These are phyloP conservation scores for Lasiodiplodia theobromae DNA, from an alignment of 2,329 filamentous ascomycete species.

Conservation along the genomic window DNA sequence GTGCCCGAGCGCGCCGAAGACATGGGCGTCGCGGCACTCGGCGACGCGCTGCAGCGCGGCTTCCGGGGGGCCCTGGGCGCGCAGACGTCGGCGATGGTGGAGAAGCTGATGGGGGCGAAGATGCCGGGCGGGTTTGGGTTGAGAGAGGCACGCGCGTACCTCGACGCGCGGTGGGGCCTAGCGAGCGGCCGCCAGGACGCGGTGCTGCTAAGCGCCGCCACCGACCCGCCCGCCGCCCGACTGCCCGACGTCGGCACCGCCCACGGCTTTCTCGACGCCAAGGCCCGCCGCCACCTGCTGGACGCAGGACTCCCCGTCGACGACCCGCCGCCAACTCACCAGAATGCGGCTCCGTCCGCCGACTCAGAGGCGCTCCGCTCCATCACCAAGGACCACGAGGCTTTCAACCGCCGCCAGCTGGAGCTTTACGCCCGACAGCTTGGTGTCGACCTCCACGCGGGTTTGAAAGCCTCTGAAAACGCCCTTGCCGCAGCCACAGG, in stretches of 20 bases:
- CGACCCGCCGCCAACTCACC: background rate
- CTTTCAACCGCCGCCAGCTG: constrained; percentile 32
- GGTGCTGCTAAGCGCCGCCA: constrained; percentile 31
- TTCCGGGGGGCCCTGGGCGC: constrained; percentile 45
- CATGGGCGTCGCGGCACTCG: constrained; percentile 44
- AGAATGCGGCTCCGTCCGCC: constrained; percentile 29
- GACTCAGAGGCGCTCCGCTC: constrained; percentile 32
- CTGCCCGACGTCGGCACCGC: constrained; percentile 31
- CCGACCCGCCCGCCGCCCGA: constrained; percentile 30
- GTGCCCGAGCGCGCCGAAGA: constrained; percentile 52
- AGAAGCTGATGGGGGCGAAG: constrained; percentile 31
- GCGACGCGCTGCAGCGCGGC: constrained; percentile 38
- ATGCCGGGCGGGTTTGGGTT: constrained; percentile 33
- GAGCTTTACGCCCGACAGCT: constrained; percentile 32
- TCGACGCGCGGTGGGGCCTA: constrained; percentile 31
- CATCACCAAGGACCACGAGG: constrained; percentile 32
- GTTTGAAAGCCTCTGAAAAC: constrained; percentile 29
- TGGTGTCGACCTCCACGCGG: constrained; percentile 31
- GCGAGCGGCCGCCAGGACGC: constrained; percentile 32
- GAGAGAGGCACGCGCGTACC: constrained; percentile 29
- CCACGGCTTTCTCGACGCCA: constrained; percentile 31
- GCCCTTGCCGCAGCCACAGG: constrained; percentile 31
- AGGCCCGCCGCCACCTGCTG: constrained; percentile 29
- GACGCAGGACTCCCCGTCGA: constrained; percentile 13
- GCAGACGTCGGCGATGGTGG: constrained; percentile 33